A percentile compares a stretch with the other conserved stretches of the same genome.
These are phyloP conservation scores for Amanita muscaria DNA, from an alignment of 768 basidiomycete species.

Conservation along the genomic window DNA sequence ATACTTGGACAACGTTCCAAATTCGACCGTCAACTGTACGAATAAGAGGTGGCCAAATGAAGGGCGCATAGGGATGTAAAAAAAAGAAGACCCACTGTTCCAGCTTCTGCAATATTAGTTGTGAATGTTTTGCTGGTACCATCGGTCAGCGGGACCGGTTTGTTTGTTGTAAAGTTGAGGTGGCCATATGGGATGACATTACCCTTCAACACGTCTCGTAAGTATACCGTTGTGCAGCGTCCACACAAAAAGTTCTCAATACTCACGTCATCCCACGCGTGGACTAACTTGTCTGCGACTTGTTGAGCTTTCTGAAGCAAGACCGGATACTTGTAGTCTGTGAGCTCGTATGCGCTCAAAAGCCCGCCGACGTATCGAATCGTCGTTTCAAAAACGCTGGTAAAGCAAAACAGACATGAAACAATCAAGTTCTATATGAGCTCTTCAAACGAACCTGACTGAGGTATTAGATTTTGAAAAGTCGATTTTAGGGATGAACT, in stretches of 20 bases:
- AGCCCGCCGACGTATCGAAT: slow-evolving; percentile 67
- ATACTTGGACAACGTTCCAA: slow-evolving; percentile 43
- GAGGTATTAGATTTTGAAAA: slow-evolving; percentile 40
- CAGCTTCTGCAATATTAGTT: slow-evolving; percentile 47
- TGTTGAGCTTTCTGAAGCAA: slow-evolving; percentile 56
- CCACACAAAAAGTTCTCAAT: too few species aligned
- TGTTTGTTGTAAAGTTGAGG: slow-evolving; percentile 37
- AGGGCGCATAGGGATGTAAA: too few species aligned
- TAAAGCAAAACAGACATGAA: neutral
- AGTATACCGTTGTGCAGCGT: neutral
- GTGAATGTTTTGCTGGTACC: neutral
- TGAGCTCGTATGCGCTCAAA: slow-evolving; percentile 63
- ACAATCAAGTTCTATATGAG: neutral
- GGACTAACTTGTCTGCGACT: slow-evolving; percentile 53
- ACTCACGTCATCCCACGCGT: slow-evolving; percentile 52
- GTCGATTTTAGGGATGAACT: slow-evolving; percentile 44
- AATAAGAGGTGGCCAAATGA: slow-evolving; percentile 1
- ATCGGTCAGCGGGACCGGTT: slow-evolving; percentile 25
- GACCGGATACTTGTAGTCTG: slow-evolving; percentile 36
- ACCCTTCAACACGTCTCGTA: slow-evolving; percentile 17
- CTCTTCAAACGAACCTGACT: slow-evolving; percentile 20
- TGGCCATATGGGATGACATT: slow-evolving; percentile 34
- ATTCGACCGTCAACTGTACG: slow-evolving; percentile 49
- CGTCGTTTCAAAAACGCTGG: slow-evolving; percentile 66
- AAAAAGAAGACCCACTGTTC: slow-evolving; percentile 27